Percentiles rank a stretch among this genome's conserved stretches.
These are phyloP conservation scores for Strobilomyces confusus DNA, from an alignment of 768 basidiomycete species.

Conservation along the genomic window DNA sequence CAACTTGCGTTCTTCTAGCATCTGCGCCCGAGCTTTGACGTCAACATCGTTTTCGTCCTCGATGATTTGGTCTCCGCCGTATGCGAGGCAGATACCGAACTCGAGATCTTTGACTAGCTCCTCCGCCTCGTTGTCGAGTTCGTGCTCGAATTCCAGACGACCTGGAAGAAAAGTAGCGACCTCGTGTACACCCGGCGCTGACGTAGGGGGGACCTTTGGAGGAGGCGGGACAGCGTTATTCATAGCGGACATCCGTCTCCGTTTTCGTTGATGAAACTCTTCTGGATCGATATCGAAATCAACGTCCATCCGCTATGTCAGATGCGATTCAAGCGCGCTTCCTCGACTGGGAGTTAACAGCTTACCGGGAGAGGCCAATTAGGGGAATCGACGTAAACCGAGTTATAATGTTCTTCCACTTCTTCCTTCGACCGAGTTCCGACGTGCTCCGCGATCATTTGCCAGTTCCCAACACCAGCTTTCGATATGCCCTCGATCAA, in stretches of 20 bases:
- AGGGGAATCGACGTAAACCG: slow-evolving; percentile 74
- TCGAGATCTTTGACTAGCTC: slow-evolving; percentile 93
- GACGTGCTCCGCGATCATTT: slow-evolving; percentile 90
- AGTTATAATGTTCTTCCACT: slow-evolving; percentile 83
- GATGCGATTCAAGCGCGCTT: background rate
- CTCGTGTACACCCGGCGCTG: slow-evolving; percentile 89
- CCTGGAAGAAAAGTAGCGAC: slow-evolving; percentile 91
- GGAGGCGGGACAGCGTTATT: slow-evolving; percentile 51
- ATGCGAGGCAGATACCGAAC: slow-evolving; percentile 84
- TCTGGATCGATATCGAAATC: slow-evolving; percentile 71
- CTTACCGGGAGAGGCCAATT: slow-evolving; percentile 81
- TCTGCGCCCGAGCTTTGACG: slow-evolving; percentile 49
- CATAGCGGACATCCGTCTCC: slow-evolving; percentile 81
- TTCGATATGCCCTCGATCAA: slow-evolving; percentile 83
- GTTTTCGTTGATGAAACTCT: slow-evolving; percentile 86
- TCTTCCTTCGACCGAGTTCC: slow-evolving; percentile 94
- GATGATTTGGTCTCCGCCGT: slow-evolving; percentile 75
- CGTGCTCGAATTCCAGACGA: slow-evolving; percentile 97
- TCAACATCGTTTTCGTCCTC: slow-evolving; percentile 79
- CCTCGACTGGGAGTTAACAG: slow-evolving; percentile 7
- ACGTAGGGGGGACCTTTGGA: slow-evolving; percentile 77
- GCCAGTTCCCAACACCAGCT: slow-evolving; percentile 95
- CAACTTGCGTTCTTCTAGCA: slow-evolving; percentile 37
- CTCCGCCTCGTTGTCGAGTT: slow-evolving; percentile 96
- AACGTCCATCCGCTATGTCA: slow-evolving; percentile 39